phyloP scores from a whole-genome alignment of 179 eudicot species.

The Beta corolliflora region DNA sequence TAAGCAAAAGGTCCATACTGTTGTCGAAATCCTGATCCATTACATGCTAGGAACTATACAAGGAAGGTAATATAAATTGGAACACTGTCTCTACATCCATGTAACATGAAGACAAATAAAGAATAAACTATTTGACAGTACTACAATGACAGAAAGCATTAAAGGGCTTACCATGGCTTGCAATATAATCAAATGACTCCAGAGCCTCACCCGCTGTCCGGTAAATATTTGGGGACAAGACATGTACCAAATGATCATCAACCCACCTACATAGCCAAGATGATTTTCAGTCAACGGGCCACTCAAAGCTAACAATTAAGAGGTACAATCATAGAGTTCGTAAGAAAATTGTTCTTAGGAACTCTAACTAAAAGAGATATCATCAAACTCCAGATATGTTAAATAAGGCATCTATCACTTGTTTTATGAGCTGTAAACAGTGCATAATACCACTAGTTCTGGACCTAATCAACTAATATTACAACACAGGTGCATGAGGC shows the following conservation, averaged over 20 bases:
- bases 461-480: too few relatives aligned
- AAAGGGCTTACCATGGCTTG: conserved; percentile 67
- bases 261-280: conserved; percentile 72
- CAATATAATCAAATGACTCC: conserved; percentile 90
- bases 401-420: neutral
- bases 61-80: neutral
- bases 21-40: neutral
- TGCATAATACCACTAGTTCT: too few relatives aligned
- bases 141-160: neutral
- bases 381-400: neutral
- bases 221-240: conserved; percentile 92
- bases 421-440: neutral
- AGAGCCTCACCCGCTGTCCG: conserved; percentile 83
- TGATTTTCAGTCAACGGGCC: conserved; percentile 15
- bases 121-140: neutral
- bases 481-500: too few relatives aligned
- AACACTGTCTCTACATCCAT: neutral
- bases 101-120: neutral
- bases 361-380: neutral
- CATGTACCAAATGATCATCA: conserved; percentile 89
- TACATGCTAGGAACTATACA: neutral
- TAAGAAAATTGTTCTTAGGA: neutral
- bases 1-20: neutral
- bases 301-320: neutral
- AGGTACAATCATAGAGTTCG: neutral